These are phyloP conservation scores for Fusarium falciforme DNA, from an alignment of 2,329 filamentous ascomycete genomes.

Conservation along the genomic window DNA sequence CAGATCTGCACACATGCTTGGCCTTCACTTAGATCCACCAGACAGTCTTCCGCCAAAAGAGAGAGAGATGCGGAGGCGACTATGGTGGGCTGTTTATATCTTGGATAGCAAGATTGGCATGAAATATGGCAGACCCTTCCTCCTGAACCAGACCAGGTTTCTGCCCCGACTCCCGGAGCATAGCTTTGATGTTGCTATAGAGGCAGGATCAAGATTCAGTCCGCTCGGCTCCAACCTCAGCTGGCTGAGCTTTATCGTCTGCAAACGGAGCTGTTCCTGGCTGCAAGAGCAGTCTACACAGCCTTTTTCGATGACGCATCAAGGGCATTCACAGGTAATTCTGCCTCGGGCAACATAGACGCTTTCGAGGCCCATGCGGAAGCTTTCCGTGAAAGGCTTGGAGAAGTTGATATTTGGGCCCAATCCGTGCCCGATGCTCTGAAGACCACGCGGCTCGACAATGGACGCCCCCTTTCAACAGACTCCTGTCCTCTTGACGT, in stretches of 20 bases:
- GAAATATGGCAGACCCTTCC: not conserved
- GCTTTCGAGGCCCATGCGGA: not conserved
- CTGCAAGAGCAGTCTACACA: not conserved
- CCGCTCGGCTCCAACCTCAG: not conserved
- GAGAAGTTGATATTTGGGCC: not conserved
- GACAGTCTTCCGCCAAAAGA: not conserved
- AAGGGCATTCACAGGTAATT: not conserved
- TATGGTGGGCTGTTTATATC: not conserved
- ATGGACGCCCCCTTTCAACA: not conserved
- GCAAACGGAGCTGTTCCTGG: not conserved
- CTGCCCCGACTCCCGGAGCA: not conserved
- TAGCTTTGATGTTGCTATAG: not conserved
- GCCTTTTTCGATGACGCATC: not conserved
- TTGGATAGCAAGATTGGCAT: not conserved
- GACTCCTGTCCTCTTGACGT: not conserved
- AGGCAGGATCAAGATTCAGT: not conserved
- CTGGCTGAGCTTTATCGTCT: not conserved
- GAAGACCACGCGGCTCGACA: not conserved
- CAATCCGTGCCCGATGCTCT: not conserved
- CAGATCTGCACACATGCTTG: not conserved
- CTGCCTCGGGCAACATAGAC: not conserved
- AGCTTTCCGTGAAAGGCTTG: not conserved
- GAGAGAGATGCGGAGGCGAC: not conserved
- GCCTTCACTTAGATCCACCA: not conserved
- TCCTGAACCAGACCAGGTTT: not conserved